Conservation (phyloP, 1,284 basidiomycete genomes). For the Neolentinus lepideus region DNA sequence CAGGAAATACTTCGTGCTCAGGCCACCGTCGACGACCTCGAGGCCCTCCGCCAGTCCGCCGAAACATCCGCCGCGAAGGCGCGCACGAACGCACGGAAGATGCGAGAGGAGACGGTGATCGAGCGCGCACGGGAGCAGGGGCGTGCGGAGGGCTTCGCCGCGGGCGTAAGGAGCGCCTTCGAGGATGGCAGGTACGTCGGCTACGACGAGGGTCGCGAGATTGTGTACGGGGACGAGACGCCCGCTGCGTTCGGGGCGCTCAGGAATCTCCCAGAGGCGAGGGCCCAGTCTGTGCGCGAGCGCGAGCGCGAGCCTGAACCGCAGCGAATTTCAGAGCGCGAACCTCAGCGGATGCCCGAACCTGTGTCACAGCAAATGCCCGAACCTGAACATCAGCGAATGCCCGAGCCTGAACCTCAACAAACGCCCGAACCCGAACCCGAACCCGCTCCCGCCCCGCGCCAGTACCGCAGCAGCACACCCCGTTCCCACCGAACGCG, state of each 20-base stretch:
- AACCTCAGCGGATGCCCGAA: neutral
- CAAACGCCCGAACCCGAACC: neutral
- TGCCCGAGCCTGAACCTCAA: neutral
- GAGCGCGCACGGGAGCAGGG: slow-evolving; percentile 47
- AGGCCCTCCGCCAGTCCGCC: slow-evolving; percentile 43
- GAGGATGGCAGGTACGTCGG: slow-evolving; percentile 15
- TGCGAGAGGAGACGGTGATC: slow-evolving; percentile 39
- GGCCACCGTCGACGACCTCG: slow-evolving; percentile 32
- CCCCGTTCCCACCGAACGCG: neutral
- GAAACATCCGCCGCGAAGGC: slow-evolving; percentile 38
- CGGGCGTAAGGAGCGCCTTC: slow-evolving; percentile 36
- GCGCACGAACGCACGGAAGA: slow-evolving; percentile 35
- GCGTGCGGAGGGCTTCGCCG: slow-evolving; percentile 43
- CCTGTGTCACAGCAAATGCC: too few species aligned
- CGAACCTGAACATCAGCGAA: neutral
- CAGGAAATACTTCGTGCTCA: slow-evolving; percentile 36
- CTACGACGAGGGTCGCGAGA: neutral
- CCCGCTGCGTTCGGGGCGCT: neutral
- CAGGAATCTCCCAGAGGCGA: neutral
- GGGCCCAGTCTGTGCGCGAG: neutral
- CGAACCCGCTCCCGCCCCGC: neutral
- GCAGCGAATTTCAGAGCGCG: neutral
- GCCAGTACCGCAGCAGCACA: neutral
- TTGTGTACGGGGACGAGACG: neutral
- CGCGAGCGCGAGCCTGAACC: neutral